Evolutionary conservation across 2,329 filamentous ascomycete species (phyloP).

Genomic region (Colletotrichum godetiae): DNA sequence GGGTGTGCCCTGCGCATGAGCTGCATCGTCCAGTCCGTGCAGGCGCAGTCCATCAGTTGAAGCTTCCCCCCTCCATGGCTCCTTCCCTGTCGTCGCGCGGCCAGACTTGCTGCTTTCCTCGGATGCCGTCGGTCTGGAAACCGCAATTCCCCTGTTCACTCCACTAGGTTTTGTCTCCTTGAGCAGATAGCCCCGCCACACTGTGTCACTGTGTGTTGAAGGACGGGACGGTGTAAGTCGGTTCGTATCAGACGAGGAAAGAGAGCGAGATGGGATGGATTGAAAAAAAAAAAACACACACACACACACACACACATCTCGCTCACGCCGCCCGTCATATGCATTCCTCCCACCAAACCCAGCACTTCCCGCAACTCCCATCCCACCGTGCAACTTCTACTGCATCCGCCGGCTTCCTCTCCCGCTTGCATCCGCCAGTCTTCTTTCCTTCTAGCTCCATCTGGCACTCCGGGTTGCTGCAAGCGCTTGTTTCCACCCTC

Average conservation of each 20-base stretch:
- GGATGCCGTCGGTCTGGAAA: conserved; percentile 35
- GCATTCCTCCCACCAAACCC: conserved; percentile 28
- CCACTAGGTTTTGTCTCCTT: conserved; percentile 2
- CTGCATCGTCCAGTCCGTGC: conserved; percentile 20
- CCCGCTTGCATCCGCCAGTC: conserved; percentile 33
- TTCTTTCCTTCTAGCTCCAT: conserved; percentile 28
- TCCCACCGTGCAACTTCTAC: background rate
- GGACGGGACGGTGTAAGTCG: conserved; percentile 29
- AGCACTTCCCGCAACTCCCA: conserved; percentile 6
- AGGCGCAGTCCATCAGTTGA: conserved; percentile 7
- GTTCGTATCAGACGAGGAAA: conserved; percentile 10
- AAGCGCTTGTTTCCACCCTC: conserved; percentile 27
- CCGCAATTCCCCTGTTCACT: conserved; percentile 10
- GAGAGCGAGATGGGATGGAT: background rate
- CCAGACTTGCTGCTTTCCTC: conserved; percentile 13
- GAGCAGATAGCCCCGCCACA: conserved; percentile 7
- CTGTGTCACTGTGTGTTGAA: conserved; percentile 20
- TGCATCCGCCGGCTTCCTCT: conserved; percentile 15
- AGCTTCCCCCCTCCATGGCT: background rate
- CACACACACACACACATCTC: too few species aligned
- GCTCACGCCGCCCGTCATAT: conserved; percentile 25
- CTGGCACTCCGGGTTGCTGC: conserved; percentile 19
- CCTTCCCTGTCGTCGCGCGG: conserved; percentile 8
- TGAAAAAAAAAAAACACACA: background rate
- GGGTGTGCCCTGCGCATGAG: conserved; percentile 14